Conservation (phyloP, 106 monocot species). For the Alisma plantagoaquatica region DNA sequence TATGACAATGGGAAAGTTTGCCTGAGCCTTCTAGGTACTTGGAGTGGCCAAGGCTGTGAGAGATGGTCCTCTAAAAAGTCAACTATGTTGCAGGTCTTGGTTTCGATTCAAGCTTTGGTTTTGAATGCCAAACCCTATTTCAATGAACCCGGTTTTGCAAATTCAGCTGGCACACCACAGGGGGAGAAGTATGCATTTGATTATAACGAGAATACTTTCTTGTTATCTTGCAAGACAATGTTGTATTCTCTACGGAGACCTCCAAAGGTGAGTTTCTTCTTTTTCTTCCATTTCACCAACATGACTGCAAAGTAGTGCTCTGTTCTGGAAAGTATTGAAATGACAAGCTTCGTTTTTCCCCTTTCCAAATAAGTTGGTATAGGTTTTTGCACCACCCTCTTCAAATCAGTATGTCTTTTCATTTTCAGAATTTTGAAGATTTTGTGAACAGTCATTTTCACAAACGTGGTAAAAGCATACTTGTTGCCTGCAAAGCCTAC, state of each 20-base stretch:
- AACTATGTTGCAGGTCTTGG: slow-evolving; percentile 34
- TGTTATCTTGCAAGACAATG: slow-evolving; percentile 29
- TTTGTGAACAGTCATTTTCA: slow-evolving; percentile 16
- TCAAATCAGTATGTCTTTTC: background rate
- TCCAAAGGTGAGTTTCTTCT: slow-evolving; percentile 19
- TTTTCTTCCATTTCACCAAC: background rate
- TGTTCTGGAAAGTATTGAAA: too few relatives aligned
- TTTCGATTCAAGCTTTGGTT: slow-evolving; percentile 36
- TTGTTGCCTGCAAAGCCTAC: slow-evolving; percentile 9
- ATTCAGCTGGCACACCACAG: background rate
- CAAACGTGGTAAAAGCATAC: background rate
- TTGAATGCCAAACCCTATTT: slow-evolving; percentile 37
- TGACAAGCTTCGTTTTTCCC: too few relatives aligned
- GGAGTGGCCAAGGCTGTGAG: slow-evolving; percentile 28
- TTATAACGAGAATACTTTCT: slow-evolving; percentile 20
- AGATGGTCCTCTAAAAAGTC: slow-evolving; percentile 24
- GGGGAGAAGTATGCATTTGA: slow-evolving; percentile 11
- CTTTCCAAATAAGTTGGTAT: background rate
- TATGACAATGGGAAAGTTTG: slow-evolving; percentile 29
- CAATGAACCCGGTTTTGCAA: slow-evolving; percentile 29
- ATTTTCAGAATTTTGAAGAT: slow-evolving; percentile 20
- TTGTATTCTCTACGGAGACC: slow-evolving; percentile 20
- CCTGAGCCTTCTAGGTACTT: slow-evolving; percentile 36
- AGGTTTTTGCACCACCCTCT: too few relatives aligned
- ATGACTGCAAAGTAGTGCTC: too few relatives aligned